These are phyloP conservation scores for Alternaria arbusti DNA, from an alignment of 2,329 filamentous ascomycete species.

Conservation along the genomic window DNA sequence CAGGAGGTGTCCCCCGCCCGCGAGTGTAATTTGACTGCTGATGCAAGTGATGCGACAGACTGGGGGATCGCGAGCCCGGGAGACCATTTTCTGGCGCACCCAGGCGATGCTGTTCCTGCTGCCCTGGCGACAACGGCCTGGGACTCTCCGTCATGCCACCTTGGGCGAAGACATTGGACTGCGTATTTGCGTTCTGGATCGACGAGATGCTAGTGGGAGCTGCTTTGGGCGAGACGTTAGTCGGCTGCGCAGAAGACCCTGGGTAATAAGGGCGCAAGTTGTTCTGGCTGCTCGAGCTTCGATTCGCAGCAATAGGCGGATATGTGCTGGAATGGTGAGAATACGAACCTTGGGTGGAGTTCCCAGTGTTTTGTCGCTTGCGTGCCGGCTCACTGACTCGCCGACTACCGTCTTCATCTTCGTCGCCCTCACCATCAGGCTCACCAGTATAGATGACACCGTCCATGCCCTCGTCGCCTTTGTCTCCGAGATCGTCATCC, in stretches of 20 bases:
- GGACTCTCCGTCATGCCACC: conserved; percentile 82
- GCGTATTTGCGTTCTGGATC: conserved; percentile 41
- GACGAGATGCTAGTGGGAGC: conserved; percentile 46
- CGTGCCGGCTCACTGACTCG: conserved; percentile 74
- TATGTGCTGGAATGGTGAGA: conserved; percentile 77
- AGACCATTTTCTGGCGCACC: conserved; percentile 57
- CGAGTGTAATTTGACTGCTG: conserved; percentile 68
- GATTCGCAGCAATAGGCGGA: conserved; percentile 66
- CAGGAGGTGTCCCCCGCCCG: conserved; percentile 62
- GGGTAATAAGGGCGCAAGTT: conserved; percentile 46
- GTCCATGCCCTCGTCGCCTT: conserved; percentile 66
- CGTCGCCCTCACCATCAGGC: conserved; percentile 68
- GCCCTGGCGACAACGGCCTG: conserved; percentile 77
- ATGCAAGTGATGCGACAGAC: conserved; percentile 68
- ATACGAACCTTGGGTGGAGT: conserved; percentile 62
- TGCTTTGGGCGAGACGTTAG: conserved; percentile 48
- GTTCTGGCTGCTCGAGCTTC: conserved; percentile 35
- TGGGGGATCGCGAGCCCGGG: conserved; percentile 69
- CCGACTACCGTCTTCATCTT: conserved; percentile 52
- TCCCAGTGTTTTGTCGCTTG: conserved; percentile 71
- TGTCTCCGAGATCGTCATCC: conserved; percentile 69
- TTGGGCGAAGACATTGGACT: conserved; percentile 71
- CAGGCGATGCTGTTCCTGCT: conserved; percentile 60
- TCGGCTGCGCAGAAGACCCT: conserved; percentile 45
- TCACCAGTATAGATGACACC: conserved; percentile 63